Percentiles rank a stretch among this genome's conserved stretches.
Evolutionary conservation across 306 rosid genomes (phyloP).

Genomic region (Vachellia pachyceras): DNA sequence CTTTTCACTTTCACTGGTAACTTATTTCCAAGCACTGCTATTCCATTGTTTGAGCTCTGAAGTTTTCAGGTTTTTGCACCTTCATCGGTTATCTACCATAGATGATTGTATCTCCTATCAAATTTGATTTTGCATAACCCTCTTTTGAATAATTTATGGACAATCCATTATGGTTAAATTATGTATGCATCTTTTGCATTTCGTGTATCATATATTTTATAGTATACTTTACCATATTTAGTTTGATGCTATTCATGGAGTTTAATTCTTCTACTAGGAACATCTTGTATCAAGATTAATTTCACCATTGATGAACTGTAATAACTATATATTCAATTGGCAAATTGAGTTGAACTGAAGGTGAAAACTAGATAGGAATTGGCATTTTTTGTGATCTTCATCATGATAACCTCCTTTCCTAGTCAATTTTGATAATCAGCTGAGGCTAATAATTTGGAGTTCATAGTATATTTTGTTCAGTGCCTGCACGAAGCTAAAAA

Average conservation of each 20-base stretch:
- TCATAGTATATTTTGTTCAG: constrained; percentile 51
- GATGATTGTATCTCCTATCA: neutral
- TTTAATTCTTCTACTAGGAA: neutral
- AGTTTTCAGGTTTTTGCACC: neutral
- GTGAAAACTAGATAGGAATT: constrained; percentile 19
- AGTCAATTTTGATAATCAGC: constrained; percentile 32
- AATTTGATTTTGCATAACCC: constrained; percentile 1
- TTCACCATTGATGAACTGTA: neutral
- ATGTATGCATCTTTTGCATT: neutral
- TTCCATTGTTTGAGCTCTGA: neutral
- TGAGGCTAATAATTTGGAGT: constrained; percentile 29
- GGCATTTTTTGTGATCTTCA: constrained; percentile 17
- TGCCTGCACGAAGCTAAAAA: constrained; percentile 91
- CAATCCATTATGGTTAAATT: neutral
- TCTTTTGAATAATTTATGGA: neutral
- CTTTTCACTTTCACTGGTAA: neutral
- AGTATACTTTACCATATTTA: neutral
- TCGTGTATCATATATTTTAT: neutral
- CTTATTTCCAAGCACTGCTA: neutral
- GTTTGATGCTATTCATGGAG: neutral
- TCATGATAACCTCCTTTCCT: neutral
- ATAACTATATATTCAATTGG: neutral
- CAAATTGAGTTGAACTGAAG: neutral
- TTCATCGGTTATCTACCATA: neutral
- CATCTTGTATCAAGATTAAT: neutral